Conservation (phyloP, 306 rosid genomes). For the Glycine soja region DNA sequence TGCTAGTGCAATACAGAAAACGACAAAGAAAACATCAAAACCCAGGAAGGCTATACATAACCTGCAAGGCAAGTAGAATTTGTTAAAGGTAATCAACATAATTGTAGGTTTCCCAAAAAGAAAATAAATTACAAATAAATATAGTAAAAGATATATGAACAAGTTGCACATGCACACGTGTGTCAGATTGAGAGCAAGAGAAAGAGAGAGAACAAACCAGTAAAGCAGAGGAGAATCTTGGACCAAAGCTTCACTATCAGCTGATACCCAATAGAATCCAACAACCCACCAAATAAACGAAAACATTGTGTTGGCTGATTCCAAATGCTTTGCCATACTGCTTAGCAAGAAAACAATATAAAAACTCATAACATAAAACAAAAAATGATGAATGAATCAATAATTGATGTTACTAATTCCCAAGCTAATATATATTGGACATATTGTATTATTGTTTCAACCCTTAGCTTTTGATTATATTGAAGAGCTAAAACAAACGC, state of each 20-base stretch:
- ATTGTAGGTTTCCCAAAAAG: constrained; percentile 36
- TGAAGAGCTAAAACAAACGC: background rate
- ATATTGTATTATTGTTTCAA: background rate
- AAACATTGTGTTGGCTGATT: constrained; percentile 96
- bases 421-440: background rate
- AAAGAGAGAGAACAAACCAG: constrained; percentile 66
- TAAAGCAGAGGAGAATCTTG: constrained; percentile 83
- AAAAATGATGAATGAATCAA: constrained; percentile 13
- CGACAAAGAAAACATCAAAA: constrained; percentile 97
- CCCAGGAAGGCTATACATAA: constrained; percentile 91
- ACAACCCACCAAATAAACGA: constrained; percentile 99
- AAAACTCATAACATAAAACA: constrained; percentile 2
- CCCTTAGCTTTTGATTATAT: constrained; percentile 7
- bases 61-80: constrained; percentile 69
- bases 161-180: constrained; percentile 12
- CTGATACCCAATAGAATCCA: constrained; percentile 97
- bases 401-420: constrained; percentile 3
- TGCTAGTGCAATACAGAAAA: constrained; percentile 97
- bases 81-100: constrained; percentile 41
- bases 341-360: constrained; percentile 14
- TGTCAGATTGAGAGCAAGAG: constrained; percentile 27
- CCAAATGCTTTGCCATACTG: constrained; percentile 87
- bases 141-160: constrained; percentile 18
- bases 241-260: constrained; percentile 73
- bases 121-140: constrained; percentile 20